These are phyloP conservation scores for Malus hybrid DNA, from an alignment of 331 rosid species.

Conservation along the genomic window DNA sequence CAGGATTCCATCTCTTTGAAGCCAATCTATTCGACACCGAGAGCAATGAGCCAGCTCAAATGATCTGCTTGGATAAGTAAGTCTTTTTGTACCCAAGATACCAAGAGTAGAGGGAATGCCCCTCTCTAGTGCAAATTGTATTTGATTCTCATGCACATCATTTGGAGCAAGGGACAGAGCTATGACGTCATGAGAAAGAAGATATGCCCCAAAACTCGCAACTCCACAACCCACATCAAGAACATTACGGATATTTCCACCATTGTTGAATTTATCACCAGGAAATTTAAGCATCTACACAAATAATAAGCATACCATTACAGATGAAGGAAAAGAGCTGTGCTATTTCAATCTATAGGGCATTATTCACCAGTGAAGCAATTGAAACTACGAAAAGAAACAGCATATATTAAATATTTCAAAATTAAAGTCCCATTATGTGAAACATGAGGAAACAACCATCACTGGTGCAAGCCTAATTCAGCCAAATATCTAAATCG, in stretches of 20 bases:
- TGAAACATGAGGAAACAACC: not conserved
- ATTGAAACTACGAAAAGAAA: not conserved
- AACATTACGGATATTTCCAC: constrained; percentile 47
- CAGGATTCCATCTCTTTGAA: constrained; percentile 56
- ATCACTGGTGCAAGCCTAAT: not conserved
- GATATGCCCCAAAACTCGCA: constrained; percentile 69
- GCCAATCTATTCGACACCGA: constrained; percentile 69
- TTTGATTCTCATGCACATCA: constrained; percentile 62
- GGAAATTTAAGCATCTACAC: constrained; percentile 55
- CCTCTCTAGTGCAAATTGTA: constrained; percentile 62
- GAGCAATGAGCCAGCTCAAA: constrained; percentile 65
- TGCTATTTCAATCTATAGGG: not conserved
- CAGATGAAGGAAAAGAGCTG: not conserved
- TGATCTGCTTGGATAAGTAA: constrained; percentile 60
- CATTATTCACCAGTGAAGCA: not conserved
- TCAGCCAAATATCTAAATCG: not conserved
- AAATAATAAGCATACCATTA: not conserved
- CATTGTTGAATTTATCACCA: constrained; percentile 40
- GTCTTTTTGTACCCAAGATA: constrained; percentile 58
- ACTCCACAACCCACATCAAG: constrained; percentile 68
- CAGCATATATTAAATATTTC: not conserved
- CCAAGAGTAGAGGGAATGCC: constrained; percentile 67
- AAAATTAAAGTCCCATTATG: not conserved
- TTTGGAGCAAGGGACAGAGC: constrained; percentile 62
- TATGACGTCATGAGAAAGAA: constrained; percentile 41